Conservation (phyloP, 495 filamentous ascomycete genomes). For the Neurospora africana region DNA sequence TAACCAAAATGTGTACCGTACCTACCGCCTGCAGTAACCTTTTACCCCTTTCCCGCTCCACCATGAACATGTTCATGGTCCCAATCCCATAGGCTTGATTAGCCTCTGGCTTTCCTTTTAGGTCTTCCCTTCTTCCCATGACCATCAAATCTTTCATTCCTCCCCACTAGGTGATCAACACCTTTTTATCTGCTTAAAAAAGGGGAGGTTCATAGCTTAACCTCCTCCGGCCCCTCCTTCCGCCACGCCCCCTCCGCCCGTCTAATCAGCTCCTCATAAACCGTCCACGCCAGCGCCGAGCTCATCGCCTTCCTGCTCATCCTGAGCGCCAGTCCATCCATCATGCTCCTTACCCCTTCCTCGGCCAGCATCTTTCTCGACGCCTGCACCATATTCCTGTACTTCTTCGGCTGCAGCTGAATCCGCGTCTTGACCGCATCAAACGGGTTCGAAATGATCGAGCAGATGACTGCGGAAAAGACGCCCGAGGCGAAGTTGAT, state of each 20-base stretch:
- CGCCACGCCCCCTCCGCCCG: slow-evolving; percentile 55
- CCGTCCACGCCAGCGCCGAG: slow-evolving; percentile 85
- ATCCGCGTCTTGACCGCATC: slow-evolving; percentile 93
- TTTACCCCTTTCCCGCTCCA: not conserved
- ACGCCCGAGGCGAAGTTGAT: slow-evolving; percentile 81
- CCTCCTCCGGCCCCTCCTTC: not conserved
- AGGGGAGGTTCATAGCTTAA: no score
- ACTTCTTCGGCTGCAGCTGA: slow-evolving; percentile 76
- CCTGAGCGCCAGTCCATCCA: slow-evolving; percentile 76
- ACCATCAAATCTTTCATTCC: no score
- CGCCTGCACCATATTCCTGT: slow-evolving; percentile 77
- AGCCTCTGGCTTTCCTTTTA: not conserved
- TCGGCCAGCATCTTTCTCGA: slow-evolving; percentile 64
- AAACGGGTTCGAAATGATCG: slow-evolving; percentile 84
- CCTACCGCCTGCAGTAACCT: not conserved
- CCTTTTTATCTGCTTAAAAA: no score
- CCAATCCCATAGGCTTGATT: not conserved
- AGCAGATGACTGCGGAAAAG: slow-evolving; percentile 63
- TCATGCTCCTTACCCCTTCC: slow-evolving; percentile 71
- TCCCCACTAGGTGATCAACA: not conserved
- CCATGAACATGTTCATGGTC: not conserved
- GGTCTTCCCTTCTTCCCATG: no score
- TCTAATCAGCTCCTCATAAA: slow-evolving; percentile 89
- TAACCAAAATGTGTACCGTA: not conserved
- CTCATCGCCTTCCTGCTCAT: slow-evolving; percentile 89